Evolutionary conservation across 1,284 basidiomycete genomes (phyloP).

Genomic region (Tetrapyrgos nigripes): DNA sequence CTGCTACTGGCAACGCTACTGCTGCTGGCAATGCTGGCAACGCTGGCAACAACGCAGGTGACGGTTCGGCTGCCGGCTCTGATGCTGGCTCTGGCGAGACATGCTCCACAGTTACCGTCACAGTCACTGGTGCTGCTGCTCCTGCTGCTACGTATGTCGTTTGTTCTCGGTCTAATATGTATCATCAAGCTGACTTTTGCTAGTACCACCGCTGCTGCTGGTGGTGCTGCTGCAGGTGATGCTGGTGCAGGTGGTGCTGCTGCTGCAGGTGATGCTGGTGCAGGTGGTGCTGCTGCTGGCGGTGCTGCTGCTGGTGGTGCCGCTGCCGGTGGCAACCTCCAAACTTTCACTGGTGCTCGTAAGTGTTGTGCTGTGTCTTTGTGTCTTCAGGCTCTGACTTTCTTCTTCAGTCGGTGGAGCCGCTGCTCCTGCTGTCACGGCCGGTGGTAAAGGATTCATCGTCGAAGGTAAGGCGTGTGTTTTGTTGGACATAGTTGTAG

Average conservation of each 20-base stretch:
- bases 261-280: conserved; percentile 20
- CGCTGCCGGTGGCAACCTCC: conserved; percentile 47
- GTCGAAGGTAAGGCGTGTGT: conserved; percentile 31
- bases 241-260: conserved; percentile 26
- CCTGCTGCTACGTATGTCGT: conserved; percentile 8
- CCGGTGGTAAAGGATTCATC: conserved; percentile 53
- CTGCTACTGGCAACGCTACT: neutral
- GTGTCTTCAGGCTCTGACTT: neutral
- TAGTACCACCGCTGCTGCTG: conserved; percentile 3
- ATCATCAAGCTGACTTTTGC: conserved; percentile 5
- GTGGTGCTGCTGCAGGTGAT: conserved; percentile 1
- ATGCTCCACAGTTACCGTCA: conserved; percentile 16
- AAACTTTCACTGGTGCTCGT: conserved; percentile 59
- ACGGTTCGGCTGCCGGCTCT: conserved; percentile 18
- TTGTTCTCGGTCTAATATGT: neutral
- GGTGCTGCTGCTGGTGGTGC: conserved; percentile 15
- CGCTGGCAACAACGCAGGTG: conserved; percentile 18
- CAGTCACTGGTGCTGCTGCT: conserved; percentile 23
- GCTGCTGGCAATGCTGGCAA: conserved; percentile 19
- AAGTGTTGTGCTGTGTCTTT: conserved; percentile 1
- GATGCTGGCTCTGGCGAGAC: conserved; percentile 16
- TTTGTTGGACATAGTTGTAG: neutral
- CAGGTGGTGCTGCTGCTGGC: conserved; percentile 16
- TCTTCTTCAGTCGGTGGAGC: conserved; percentile 47
- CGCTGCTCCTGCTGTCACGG: conserved; percentile 51